phyloP scores from a whole-genome alignment of 2,329 filamentous ascomycete species.

The Exophiala sp. region DNA sequence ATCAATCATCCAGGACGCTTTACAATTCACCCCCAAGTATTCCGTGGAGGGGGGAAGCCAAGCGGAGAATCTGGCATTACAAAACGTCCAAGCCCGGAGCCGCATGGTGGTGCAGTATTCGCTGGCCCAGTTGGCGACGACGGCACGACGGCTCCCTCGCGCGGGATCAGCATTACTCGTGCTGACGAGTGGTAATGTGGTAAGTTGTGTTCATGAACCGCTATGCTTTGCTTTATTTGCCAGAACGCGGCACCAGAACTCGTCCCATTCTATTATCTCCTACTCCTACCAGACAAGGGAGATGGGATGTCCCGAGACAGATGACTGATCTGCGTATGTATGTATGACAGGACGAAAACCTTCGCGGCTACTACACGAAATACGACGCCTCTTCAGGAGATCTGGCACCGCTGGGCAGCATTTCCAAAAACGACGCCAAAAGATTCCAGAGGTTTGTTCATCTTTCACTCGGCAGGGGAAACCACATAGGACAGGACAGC shows the following conservation, averaged over 20 bases:
- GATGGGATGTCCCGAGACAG: too few relatives aligned
- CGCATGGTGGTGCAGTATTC: slow-evolving; percentile 53
- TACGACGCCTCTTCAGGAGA: slow-evolving; percentile 57
- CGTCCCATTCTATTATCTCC: too few relatives aligned
- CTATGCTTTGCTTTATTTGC: too few relatives aligned
- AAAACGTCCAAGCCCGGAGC: slow-evolving; percentile 60
- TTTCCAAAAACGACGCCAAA: slow-evolving; percentile 64
- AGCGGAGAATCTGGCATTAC: slow-evolving; percentile 59
- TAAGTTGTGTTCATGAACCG: slow-evolving; percentile 13
- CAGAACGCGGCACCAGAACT: too few relatives aligned
- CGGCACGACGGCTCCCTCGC: slow-evolving; percentile 17
- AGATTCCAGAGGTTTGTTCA: slow-evolving; percentile 52
- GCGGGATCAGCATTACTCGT: slow-evolving; percentile 20
- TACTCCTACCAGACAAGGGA: too few relatives aligned
- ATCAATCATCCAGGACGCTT: slow-evolving; percentile 40
- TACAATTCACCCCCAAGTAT: slow-evolving; percentile 58
- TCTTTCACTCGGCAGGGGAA: background rate
- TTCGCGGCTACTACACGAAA: slow-evolving; percentile 59
- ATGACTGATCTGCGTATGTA: background rate
- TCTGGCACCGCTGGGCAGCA: slow-evolving; percentile 56
- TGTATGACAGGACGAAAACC: slow-evolving; percentile 37
- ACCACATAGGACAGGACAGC: too few relatives aligned
- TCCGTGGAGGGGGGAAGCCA: slow-evolving; percentile 58
- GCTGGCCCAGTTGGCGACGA: slow-evolving; percentile 18
- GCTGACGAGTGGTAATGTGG: slow-evolving; percentile 51